Evolutionary conservation across 2,329 filamentous ascomycete genomes (phyloP).

Genomic region (Dothidotthia symphoricarpi): DNA sequence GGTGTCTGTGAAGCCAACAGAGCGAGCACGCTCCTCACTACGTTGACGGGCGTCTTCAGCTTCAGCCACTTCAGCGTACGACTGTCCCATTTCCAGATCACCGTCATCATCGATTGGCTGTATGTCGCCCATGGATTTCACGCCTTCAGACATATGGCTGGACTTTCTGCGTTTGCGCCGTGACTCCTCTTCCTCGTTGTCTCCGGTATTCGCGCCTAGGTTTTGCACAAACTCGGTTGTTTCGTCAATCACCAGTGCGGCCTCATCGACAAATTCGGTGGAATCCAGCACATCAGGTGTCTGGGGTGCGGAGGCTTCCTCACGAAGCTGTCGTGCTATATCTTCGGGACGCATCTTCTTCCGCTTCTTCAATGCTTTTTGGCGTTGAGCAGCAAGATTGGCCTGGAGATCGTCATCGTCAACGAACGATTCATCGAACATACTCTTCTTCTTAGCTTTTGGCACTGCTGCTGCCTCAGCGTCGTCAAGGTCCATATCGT

Average conservation of each 20-base stretch:
- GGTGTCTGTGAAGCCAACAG: slow-evolving; percentile 59
- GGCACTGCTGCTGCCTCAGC: slow-evolving; percentile 23
- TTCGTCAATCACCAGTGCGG: slow-evolving; percentile 90
- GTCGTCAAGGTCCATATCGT: slow-evolving; percentile 72
- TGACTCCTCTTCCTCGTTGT: slow-evolving; percentile 30
- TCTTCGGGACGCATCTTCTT: slow-evolving; percentile 86
- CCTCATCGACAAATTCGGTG: slow-evolving; percentile 56
- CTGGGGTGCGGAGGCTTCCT: slow-evolving; percentile 55
- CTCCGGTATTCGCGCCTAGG: slow-evolving; percentile 54
- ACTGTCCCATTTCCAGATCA: slow-evolving; percentile 55
- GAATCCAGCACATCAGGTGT: slow-evolving; percentile 56
- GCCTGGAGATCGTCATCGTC: slow-evolving; percentile 94
- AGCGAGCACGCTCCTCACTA: slow-evolving; percentile 38
- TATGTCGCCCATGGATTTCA: slow-evolving; percentile 24
- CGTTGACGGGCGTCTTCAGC: slow-evolving; percentile 46
- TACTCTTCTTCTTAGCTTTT: slow-evolving; percentile 61
- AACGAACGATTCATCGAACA: slow-evolving; percentile 67
- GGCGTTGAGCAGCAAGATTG: slow-evolving; percentile 77
- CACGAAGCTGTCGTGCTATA: slow-evolving; percentile 73
- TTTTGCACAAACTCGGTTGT: slow-evolving; percentile 93
- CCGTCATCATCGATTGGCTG: slow-evolving; percentile 50
- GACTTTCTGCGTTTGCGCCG: slow-evolving; percentile 52
- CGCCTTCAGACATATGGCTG: slow-evolving; percentile 27
- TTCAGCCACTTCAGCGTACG: slow-evolving; percentile 53
- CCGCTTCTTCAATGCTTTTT: slow-evolving; percentile 83